phyloP scores from a whole-genome alignment of 1,139 yeast genomes.

The Yamadazyma dushanensis region DNA sequence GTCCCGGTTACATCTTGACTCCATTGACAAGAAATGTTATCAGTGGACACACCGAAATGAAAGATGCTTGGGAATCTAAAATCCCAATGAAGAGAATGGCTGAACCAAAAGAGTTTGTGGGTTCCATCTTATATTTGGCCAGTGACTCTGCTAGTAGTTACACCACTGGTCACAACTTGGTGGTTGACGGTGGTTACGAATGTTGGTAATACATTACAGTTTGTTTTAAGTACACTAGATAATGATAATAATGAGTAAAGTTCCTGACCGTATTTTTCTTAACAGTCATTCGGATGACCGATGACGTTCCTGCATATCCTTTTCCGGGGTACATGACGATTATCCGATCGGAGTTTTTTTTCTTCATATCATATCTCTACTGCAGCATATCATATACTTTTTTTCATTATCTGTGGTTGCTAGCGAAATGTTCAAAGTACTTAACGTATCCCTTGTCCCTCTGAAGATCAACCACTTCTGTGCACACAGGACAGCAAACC shows the following conservation, averaged over 20 bases:
- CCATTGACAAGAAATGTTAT: constrained; percentile 51
- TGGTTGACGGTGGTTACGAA: constrained; percentile 51
- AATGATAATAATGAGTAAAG: constrained; percentile 4
- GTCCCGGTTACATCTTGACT: constrained; percentile 51
- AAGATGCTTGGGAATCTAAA: constrained; percentile 49
- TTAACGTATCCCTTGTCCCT: constrained; percentile 2
- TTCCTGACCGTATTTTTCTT: no score
- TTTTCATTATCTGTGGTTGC: constrained; percentile 4
- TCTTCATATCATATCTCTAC: neutral
- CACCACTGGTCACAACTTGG: constrained; percentile 53
- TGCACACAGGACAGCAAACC: constrained; percentile 10
- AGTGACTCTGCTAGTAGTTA: constrained; percentile 45
- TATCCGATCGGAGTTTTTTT: neutral
- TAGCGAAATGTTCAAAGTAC: constrained; percentile 10
- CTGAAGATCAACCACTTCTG: constrained; percentile 5
- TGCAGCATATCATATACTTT: neutral
- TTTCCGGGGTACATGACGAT: constrained; percentile 2
- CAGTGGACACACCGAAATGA: constrained; percentile 46
- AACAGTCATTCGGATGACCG: no score
- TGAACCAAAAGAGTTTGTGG: constrained; percentile 51
- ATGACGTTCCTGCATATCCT: neutral
- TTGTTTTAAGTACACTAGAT: neutral
- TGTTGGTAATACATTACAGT: constrained; percentile 26
- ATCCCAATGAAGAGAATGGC: constrained; percentile 55
- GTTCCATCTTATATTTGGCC: constrained; percentile 49